Evolutionary conservation across 2,329 filamentous ascomycete species (phyloP).

Genomic region (Cercospora sp.): DNA sequence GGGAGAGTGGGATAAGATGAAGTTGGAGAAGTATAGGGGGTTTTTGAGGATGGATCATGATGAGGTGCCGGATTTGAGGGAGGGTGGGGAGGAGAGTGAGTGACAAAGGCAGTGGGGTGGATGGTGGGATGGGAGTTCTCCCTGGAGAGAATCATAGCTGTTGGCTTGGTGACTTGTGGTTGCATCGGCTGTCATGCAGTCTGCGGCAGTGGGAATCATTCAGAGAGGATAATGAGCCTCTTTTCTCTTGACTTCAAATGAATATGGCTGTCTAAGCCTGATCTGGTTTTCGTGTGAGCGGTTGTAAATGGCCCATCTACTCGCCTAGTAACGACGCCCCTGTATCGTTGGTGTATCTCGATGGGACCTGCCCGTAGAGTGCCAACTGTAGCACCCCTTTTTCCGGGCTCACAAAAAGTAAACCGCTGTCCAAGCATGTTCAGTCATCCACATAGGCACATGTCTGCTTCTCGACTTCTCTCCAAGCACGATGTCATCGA

Average conservation of each 20-base stretch:
- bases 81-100: not conserved
- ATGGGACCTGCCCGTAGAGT: not conserved
- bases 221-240: not conserved
- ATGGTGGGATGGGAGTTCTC: not conserved
- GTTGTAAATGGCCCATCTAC: not conserved
- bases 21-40: conserved; percentile 4
- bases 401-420: not conserved
- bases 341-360: not conserved
- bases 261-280: not conserved
- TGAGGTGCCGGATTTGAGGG: conserved; percentile 4
- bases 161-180: not conserved
- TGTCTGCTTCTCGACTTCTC: not conserved
- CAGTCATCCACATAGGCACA: not conserved
- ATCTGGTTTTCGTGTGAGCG: not conserved
- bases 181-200: not conserved
- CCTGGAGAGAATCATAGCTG: not conserved
- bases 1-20: not conserved
- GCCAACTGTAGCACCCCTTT: not conserved
- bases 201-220: too few species aligned
- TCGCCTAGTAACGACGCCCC: not conserved
- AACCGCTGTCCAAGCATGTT: not conserved
- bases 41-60: conserved; percentile 5
- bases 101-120: not conserved
- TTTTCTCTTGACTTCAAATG: not conserved
- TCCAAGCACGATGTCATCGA: not conserved